phyloP scores from a whole-genome alignment of 108 stramenopile species.

The Conticribra weissflogii region DNA sequence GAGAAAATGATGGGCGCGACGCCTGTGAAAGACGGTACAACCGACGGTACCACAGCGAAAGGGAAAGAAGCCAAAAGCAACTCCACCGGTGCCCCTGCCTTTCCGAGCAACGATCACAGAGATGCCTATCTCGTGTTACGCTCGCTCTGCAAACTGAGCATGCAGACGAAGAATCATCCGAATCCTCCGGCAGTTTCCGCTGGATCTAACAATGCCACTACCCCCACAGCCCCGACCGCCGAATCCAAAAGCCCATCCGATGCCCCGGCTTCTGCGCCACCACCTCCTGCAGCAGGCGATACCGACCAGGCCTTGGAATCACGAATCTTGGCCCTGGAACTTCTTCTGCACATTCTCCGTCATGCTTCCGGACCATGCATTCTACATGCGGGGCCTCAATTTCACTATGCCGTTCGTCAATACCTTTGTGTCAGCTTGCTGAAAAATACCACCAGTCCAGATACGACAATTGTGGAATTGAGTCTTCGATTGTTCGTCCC shows the following conservation, averaged over 20 bases:
- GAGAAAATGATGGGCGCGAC: constrained; percentile 10
- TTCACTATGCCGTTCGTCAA: constrained; percentile 89
- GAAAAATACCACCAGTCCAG: constrained; percentile 91
- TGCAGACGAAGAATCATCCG: constrained; percentile 55
- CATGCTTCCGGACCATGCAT: constrained; percentile 72
- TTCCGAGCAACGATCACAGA: constrained; percentile 88
- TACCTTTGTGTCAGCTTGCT: constrained; percentile 93
- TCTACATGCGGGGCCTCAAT: constrained; percentile 72
- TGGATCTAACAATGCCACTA: constrained; percentile 1
- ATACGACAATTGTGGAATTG: constrained; percentile 89
- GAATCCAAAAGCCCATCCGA: neutral
- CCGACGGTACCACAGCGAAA: constrained; percentile 3
- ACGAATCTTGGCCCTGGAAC: constrained; percentile 92
- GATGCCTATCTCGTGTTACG: constrained; percentile 96
- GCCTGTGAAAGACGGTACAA: neutral
- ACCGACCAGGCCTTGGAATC: constrained; percentile 82
- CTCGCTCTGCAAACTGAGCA: constrained; percentile 93
- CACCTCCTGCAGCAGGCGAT: constrained; percentile 14
- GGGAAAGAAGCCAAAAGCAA: neutral
- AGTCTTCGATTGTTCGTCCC: constrained; percentile 94
- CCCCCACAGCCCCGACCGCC: constrained; percentile 14
- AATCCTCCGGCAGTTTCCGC: neutral
- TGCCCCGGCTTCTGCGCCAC: neutral
- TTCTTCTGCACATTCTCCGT: constrained; percentile 88
- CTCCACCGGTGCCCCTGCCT: constrained; percentile 36